Base-by-base conservation (phyloP, 1,139 yeast genomes). In the Hyphopichia pseudoburtonii region DNA sequence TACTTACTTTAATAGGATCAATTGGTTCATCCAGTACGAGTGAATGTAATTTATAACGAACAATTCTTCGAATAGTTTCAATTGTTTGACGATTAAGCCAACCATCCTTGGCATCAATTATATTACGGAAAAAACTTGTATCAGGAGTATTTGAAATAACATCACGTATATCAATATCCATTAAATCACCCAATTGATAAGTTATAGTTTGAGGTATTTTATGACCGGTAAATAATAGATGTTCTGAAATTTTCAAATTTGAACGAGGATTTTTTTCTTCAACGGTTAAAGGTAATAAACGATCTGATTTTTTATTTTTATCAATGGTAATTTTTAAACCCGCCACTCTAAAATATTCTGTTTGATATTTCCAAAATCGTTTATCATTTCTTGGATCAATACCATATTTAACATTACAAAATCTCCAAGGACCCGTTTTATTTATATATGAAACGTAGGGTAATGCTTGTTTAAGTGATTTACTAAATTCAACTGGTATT, bases 401-500 rank as follows among this genome's bases (percentile, higher is more conserved):
- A 0, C 97, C 97, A 49, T 81, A 80, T 49, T 69, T 76, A 32
- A 88, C 80, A 55, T 84, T 87, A n/a, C 95, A 78, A 45, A 88
- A 88, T 51, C 97, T 73, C 96, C 96, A 92, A 0, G 98, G 98
- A 0, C 99, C 98, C 53, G 85, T 85, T 24, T 84, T 79, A 57
- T 82, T 86, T 28, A 86, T 74, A 55, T 80, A 92, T 0, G 96
- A 74, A 0, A 89, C 85, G 52, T 86, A 82, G 0, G 97, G 96
- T 35, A 94, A 62, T 0, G 96, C 94, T 44, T 75, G 80, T 47
- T 86, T 82, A 29, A 90, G 60, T 15, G 75, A 73, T 42, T 74
- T 64, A 44, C 72, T 66, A 33, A 78, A 62, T 10, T 72, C 70
- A 3, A 61, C 56, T 0, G 88, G 84, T 2, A 80, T 68, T 30